Base-by-base conservation (phyloP, 495 filamentous ascomycete genomes). In the Parmelia sp. region DNA sequence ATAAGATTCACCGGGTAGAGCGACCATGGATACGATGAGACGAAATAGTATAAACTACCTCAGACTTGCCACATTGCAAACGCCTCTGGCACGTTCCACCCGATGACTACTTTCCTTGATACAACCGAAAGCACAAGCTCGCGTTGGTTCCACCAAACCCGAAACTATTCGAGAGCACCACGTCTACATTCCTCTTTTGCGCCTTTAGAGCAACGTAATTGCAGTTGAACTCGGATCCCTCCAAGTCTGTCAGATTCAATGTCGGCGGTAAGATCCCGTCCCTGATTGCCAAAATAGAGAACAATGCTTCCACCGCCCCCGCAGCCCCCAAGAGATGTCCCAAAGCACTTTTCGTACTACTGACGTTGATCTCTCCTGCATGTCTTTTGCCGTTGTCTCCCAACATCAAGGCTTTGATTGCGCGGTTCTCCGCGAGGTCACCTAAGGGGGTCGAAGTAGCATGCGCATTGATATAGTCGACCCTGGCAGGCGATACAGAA, bases 101-200 rank as follows among this genome's bases (percentile, higher is more conserved):
- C 19, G 25, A 29, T 7, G 49, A 53, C 25, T 56, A 63, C 23
- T 7, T 57, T n/a, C 49, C 37, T n/a, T 57, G 19, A 45, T 45
- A 76, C 68, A 81, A 83, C 10, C 77, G 82, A 73, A 98, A 96
- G 65, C 91, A 93, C 51, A 98, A 77, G 66, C 84, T 90, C 53
- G 92, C 92, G 77, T 97, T 97, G 12, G 94, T 98, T 36, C 94
- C 94, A 14, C 94, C 94, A 78, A 98, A 98, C 2, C 94, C 94
- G 80, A 98, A 98, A 71, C 93, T 97, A 71, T 98, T 98, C 25
- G 90, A 91, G 69, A 98, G 66, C 39, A 88, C 88, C 33, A 92
- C 89, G 63, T 88, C 80, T 29, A 97, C 85, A 49, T 69, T 70
- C 67, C 85, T 85, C 35, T 87, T 72, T 71, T 97, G 92, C 3